These are phyloP conservation scores for Penicillium sclerotigenum DNA, from an alignment of 2,329 filamentous ascomycete species.

Conservation along the genomic window DNA sequence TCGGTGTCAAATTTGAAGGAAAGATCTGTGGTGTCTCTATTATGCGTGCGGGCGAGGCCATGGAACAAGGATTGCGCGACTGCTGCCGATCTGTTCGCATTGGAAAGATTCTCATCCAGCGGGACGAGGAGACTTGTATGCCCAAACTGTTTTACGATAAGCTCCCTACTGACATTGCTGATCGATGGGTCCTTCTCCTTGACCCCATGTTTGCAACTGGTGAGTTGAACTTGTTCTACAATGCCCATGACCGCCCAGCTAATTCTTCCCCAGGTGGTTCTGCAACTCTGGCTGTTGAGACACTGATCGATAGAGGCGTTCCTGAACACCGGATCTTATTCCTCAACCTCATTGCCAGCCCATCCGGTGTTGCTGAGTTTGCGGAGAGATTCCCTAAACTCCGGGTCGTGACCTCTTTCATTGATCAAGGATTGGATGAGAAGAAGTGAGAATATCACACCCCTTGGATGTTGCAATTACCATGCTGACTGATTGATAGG, in stretches of 20 bases:
- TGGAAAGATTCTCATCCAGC: slow-evolving; percentile 96
- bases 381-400: slow-evolving; percentile 84
- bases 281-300: slow-evolving; percentile 94
- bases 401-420: slow-evolving; percentile 89
- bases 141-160: slow-evolving; percentile 98
- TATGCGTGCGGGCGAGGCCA: slow-evolving; percentile 96
- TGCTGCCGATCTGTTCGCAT: slow-evolving; percentile 98
- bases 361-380: slow-evolving; percentile 85
- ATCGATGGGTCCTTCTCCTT: slow-evolving; percentile 87
- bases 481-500: slow-evolving; percentile 50
- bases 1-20: slow-evolving; percentile 90
- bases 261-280: slow-evolving; percentile 66
- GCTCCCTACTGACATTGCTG: slow-evolving; percentile 85
- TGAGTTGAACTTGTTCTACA: slow-evolving; percentile 36
- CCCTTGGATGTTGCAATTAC: background rate
- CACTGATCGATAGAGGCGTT: slow-evolving; percentile 83
- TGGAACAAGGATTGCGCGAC: slow-evolving; percentile 95
- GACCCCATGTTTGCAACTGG: slow-evolving; percentile 99
- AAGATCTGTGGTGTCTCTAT: slow-evolving; percentile 99
- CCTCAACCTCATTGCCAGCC: slow-evolving; percentile 95
- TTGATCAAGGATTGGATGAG: slow-evolving; percentile 93
- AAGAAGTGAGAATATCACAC: slow-evolving; percentile 72
- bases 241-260: slow-evolving; percentile 4
- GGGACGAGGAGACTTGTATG: slow-evolving; percentile 89
- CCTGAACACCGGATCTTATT: slow-evolving; percentile 95